Evolutionary conservation across 1,139 yeast species (phyloP), one percentile per base, ranked within the genome.

Genomic region (Nakaseomyces delphensis): DNA sequence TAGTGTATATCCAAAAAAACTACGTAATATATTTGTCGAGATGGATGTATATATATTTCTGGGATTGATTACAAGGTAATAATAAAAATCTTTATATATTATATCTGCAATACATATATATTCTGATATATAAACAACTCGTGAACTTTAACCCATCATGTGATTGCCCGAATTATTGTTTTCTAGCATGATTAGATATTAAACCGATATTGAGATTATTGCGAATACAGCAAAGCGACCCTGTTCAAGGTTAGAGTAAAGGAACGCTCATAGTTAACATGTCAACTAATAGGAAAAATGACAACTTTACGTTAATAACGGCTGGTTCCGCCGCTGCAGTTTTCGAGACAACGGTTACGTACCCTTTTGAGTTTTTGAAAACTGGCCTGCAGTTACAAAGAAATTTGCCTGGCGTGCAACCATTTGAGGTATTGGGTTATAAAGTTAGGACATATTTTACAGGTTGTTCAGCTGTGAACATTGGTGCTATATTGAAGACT

Each of bases 321-420:
- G 81, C 93, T 2, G 95, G 95, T 16, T 73, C 80, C 38, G 69
- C 80, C 2, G 87, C 95, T 0, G 84, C 89, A 0, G 73, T 82
- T 1, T 75, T 76, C 2, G 80, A 86, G 41, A 78, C 93, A 1
- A 70, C 79, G 0, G 53, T 79, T 14, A 81, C 95, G 0, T 86
- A 84, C 57, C 96, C 97, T 0, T 74, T 89, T 51, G 97, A 89
- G 59, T 83, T 77, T 54, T 62, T 82, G 47, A 89, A 89, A 61
- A 83, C 93, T 19, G 76, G 81, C 48, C 70, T 77, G 51, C 89
- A 84, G 59, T 65, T 84, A 45, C 74, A 70, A 45, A 68, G 74
- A 53, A 23, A 10, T 14, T 6, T 40, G 3, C 23, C 31, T 32
- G 33, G 27, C 14, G 42, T 25, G 14, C 21, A 23, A 18, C 27